Evolutionary conservation across 78 protist genomes (phyloP).

Genomic region (Planoprotostelium fungivorum): DNA sequence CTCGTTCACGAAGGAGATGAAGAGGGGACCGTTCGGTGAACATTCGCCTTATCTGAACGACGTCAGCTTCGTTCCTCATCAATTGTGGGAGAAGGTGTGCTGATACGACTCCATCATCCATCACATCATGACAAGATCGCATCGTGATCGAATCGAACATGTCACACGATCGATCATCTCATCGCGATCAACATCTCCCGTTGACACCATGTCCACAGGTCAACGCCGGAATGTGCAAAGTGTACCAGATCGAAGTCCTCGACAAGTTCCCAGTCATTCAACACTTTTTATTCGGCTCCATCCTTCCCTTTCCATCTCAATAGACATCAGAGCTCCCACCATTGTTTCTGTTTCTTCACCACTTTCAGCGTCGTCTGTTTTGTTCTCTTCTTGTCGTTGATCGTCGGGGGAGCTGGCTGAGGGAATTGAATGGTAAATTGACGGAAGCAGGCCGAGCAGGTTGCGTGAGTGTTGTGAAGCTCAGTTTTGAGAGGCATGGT

Average conservation of each 20-base stretch:
- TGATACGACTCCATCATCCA: no score
- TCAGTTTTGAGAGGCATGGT: not conserved
- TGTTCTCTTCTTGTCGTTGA: not conserved
- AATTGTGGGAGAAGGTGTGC: not conserved
- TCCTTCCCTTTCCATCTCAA: slow-evolving; percentile 60
- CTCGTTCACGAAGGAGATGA: slow-evolving; percentile 20
- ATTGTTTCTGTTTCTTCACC: not conserved
- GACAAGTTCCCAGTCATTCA: slow-evolving; percentile 84
- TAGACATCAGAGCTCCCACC: not conserved
- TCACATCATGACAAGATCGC: not conserved
- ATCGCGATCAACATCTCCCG: not conserved
- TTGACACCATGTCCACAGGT: slow-evolving; percentile 56
- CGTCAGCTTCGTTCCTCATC: slow-evolving; percentile 47
- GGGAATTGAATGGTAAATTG: not conserved
- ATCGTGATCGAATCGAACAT: not conserved
- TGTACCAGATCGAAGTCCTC: slow-evolving; percentile 82
- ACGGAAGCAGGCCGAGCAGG: not conserved
- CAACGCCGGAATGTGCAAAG: slow-evolving; percentile 69
- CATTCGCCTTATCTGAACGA: slow-evolving; percentile 77
- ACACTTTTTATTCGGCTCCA: slow-evolving; percentile 84
- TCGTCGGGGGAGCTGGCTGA: not conserved
- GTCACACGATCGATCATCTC: not conserved
- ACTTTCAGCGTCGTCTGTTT: not conserved
- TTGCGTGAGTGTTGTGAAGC: not conserved
- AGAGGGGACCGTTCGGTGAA: slow-evolving; percentile 74